Conservation (phyloP, 352 stramenopile species). For the Globisporangium polare region DNA sequence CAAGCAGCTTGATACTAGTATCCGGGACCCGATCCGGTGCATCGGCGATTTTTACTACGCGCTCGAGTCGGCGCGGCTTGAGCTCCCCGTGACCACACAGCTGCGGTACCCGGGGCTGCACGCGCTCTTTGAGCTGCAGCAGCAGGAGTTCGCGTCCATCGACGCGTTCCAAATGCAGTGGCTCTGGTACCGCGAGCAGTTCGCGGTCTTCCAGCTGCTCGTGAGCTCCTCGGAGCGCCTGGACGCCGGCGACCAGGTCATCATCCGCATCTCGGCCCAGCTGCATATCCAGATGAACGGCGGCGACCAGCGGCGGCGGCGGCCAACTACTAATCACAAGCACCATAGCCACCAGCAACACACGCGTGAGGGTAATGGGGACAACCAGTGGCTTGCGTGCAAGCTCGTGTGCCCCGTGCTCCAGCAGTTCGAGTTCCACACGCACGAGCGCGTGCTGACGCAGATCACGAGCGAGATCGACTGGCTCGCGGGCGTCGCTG, state of each 20-base stretch:
- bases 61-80: constrained; percentile 12
- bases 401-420: constrained; percentile 27
- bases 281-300: constrained; percentile 18
- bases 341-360: background rate
- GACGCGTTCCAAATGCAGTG: constrained; percentile 37
- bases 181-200: constrained; percentile 40
- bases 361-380: background rate
- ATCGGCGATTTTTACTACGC: constrained; percentile 35
- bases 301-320: background rate
- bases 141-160: constrained; percentile 37
- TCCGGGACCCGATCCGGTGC: constrained; percentile 16
- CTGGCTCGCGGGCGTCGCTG: constrained; percentile 24
- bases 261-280: constrained; percentile 28
- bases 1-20: too few relatives aligned
- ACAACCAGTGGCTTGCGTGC: background rate
- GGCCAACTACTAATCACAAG: background rate
- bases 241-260: constrained; percentile 27
- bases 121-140: constrained; percentile 20
- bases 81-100: background rate
- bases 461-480: constrained; percentile 51
- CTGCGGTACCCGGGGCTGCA: background rate
- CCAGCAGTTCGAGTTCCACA: constrained; percentile 47
- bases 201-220: constrained; percentile 35
- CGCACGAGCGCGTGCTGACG: constrained; percentile 17
- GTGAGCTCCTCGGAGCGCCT: constrained; percentile 28